These are phyloP conservation scores for Albugo laibachii DNA, from an alignment of 352 stramenopile species.

Conservation along the genomic window DNA sequence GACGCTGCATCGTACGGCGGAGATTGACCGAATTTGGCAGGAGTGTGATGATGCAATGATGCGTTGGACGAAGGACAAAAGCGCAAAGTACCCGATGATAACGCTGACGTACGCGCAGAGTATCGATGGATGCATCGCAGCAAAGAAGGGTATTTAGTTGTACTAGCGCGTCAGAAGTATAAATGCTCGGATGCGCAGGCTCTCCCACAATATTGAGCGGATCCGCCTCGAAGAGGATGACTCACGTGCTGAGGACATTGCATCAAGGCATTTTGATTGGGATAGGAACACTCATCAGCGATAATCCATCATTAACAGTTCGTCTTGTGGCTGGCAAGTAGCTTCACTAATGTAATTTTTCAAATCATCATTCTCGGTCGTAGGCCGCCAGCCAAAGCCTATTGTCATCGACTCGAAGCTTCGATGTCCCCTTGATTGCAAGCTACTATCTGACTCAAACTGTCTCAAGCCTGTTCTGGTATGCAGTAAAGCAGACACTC, in stretches of 20 bases:
- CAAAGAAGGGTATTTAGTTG: slow-evolving; percentile 19
- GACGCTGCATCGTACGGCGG: too few species aligned
- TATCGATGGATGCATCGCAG: slow-evolving; percentile 68
- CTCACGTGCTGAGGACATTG: slow-evolving; percentile 61
- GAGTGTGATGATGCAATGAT: not conserved
- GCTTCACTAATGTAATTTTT: not conserved
- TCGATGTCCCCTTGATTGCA: slow-evolving; percentile 39
- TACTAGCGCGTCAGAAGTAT: not conserved
- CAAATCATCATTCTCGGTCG: not conserved
- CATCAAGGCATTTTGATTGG: slow-evolving; percentile 80
- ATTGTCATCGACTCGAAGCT: slow-evolving; percentile 59
- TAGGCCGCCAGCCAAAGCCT: slow-evolving; percentile 26
- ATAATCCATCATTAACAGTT: slow-evolving; percentile 77
- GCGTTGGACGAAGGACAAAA: not conserved
- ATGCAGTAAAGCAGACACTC: slow-evolving; percentile 6
- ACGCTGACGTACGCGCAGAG: slow-evolving; percentile 82
- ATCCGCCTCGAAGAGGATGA: slow-evolving; percentile 64
- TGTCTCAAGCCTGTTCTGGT: slow-evolving; percentile 60
- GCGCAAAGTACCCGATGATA: slow-evolving; percentile 17
- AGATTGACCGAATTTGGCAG: too few species aligned
- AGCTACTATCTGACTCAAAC: slow-evolving; percentile 44
- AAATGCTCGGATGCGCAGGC: slow-evolving; percentile 10
- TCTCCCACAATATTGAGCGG: slow-evolving; percentile 52
- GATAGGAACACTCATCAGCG: slow-evolving; percentile 58
- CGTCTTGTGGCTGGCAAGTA: slow-evolving; percentile 28